Evolutionary conservation across 2,329 filamentous ascomycete species (phyloP).

Genomic region (Aaosphaeria arxii): DNA sequence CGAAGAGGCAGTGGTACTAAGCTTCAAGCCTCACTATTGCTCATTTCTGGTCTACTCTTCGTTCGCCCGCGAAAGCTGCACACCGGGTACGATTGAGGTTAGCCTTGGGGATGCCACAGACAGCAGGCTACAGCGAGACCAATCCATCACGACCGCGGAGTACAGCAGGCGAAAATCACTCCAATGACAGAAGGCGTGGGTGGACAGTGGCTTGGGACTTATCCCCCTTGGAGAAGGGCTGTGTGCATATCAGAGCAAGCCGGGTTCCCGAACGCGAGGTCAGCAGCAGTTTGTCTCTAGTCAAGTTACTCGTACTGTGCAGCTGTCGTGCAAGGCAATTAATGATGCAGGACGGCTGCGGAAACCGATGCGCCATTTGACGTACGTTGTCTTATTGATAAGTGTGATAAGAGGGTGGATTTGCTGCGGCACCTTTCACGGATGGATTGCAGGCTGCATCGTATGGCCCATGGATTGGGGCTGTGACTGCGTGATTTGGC

Average conservation of each 20-base stretch:
- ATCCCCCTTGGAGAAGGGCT: conserved; percentile 10
- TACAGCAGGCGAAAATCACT: conserved; percentile 9
- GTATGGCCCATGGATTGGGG: no score
- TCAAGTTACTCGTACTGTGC: not conserved
- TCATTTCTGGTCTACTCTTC: no score
- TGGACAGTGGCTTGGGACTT: conserved; percentile 11
- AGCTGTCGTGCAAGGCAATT: no score
- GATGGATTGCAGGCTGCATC: no score
- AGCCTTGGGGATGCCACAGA: conserved; percentile 4
- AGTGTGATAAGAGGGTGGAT: no score
- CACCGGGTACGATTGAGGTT: conserved; percentile 5
- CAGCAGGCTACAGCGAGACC: conserved; percentile 1
- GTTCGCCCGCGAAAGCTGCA: not conserved
- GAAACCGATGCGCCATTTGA: no score
- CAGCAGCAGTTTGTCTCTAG: conserved; percentile 11
- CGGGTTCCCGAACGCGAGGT: conserved; percentile 4
- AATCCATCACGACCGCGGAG: conserved; percentile 9
- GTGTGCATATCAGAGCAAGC: conserved; percentile 10
- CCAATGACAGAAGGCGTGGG: conserved; percentile 13
- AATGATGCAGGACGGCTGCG: no score
- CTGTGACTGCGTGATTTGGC: no score
- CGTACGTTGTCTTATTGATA: no score
- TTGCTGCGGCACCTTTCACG: no score
- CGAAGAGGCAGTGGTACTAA: not conserved
- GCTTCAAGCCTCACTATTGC: conserved; percentile 8